These are phyloP conservation scores for Penstemon davidsonii DNA, from an alignment of 257 asterid genomes.

Conservation along the genomic window DNA sequence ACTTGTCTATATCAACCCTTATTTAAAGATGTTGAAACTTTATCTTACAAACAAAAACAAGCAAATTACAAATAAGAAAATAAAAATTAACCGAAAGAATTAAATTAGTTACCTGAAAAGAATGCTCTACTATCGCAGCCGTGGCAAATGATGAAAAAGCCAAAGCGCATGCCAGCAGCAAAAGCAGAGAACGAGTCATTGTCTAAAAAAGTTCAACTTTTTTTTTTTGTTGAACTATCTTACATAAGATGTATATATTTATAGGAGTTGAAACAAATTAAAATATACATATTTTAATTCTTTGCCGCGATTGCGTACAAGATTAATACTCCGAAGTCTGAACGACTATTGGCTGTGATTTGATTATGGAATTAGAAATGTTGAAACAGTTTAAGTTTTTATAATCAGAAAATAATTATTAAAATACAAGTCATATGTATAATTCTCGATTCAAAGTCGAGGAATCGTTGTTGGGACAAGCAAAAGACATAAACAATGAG, in stretches of 20 bases:
- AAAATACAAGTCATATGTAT: too few species aligned
- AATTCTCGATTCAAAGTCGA: constrained; percentile 9
- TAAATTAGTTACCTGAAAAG: constrained; percentile 50
- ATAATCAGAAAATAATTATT: too few species aligned
- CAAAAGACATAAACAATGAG: not conserved
- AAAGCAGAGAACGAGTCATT: constrained; percentile 30
- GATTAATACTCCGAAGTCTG: constrained; percentile 14
- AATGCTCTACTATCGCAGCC: constrained; percentile 64
- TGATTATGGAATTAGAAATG: too few species aligned
- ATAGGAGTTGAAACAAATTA: not conserved
- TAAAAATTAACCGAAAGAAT: not conserved
- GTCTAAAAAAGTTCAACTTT: not conserved
- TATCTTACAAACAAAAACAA: not conserved
- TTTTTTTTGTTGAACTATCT: constrained; percentile 12
- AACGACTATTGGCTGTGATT: constrained; percentile 14
- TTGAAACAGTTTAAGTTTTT: too few species aligned
- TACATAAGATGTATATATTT: constrained; percentile 3
- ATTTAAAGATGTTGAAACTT: too few species aligned
- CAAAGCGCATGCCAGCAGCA: constrained; percentile 30
- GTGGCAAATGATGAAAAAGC: constrained; percentile 38
- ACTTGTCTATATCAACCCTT: too few species aligned
- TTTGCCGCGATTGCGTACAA: constrained; percentile 38
- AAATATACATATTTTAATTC: not conserved
- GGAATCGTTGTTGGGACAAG: constrained; percentile 11
- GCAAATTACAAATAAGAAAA: not conserved